A percentile compares a stretch with the other conserved stretches of the same genome.
Conservation (phyloP, 1,284 basidiomycete genomes). For the Moniliophthora roreri region DNA sequence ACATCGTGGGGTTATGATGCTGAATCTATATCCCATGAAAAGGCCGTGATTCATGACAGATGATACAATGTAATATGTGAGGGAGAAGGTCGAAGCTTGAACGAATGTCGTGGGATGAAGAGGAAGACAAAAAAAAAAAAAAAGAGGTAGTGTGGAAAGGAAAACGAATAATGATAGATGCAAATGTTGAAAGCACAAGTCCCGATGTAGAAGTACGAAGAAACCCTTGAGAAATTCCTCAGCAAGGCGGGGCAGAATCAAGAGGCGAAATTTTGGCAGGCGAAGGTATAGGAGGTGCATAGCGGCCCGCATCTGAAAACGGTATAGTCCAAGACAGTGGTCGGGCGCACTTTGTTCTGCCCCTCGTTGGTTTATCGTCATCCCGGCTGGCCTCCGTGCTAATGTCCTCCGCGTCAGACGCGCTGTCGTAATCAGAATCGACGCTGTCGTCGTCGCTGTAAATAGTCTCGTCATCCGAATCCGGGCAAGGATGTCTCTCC, state of each 20-base stretch:
- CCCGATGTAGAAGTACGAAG: neutral
- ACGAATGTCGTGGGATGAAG: neutral
- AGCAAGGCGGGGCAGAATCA: neutral
- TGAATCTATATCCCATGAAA: too few relatives aligned
- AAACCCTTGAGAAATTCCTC: constrained; percentile 3
- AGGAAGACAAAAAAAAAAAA: neutral
- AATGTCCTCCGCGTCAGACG: constrained; percentile 5
- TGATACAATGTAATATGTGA: neutral
- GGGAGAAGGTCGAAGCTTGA: neutral
- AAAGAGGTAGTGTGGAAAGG: neutral
- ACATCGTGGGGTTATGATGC: too few relatives aligned
- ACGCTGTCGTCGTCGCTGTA: constrained; percentile 22
- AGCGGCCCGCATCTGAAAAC: neutral
- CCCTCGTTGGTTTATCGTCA: neutral
- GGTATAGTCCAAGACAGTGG: constrained; percentile 2
- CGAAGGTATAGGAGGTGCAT: neutral
- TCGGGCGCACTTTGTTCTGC: neutral
- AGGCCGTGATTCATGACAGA: too few relatives aligned
- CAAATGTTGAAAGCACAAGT: neutral
- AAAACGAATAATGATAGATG: constrained; percentile 11
- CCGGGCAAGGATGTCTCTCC: constrained; percentile 15
- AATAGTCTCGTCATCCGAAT: constrained; percentile 24
- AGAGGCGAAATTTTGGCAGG: constrained; percentile 1
- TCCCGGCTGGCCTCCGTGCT: constrained; percentile 1
- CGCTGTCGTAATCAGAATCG: constrained; percentile 4